phyloP scores from a whole-genome alignment of 2,329 filamentous ascomycete genomes.

The Rhinocladiella mackenziei region DNA sequence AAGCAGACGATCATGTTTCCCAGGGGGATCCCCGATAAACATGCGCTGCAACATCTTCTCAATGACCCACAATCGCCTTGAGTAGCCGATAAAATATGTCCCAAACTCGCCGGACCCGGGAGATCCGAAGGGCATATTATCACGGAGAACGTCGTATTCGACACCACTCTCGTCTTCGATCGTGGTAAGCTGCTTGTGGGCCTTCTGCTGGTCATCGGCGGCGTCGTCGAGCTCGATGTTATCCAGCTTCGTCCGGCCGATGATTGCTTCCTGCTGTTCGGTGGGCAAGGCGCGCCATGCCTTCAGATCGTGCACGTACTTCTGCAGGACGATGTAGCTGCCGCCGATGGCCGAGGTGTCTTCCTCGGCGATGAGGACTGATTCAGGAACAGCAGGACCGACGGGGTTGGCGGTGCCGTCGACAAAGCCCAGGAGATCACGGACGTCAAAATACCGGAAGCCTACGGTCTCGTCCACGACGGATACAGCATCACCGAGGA shows the following conservation, averaged over 20 bases:
- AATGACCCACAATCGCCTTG: slow-evolving; percentile 52
- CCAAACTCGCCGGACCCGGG: slow-evolving; percentile 51
- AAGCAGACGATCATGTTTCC: slow-evolving; percentile 53
- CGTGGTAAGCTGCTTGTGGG: slow-evolving; percentile 55
- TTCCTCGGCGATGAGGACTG: slow-evolving; percentile 45
- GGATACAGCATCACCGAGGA: slow-evolving; percentile 46
- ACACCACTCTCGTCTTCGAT: slow-evolving; percentile 50
- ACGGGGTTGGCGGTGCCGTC: slow-evolving; percentile 59
- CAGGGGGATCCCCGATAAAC: slow-evolving; percentile 54
- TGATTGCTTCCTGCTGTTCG: slow-evolving; percentile 54
- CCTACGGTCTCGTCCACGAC: slow-evolving; percentile 54
- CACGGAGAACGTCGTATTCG: slow-evolving; percentile 53
- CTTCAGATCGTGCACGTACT: slow-evolving; percentile 53
- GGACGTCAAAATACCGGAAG: slow-evolving; percentile 58
- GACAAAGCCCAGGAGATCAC: slow-evolving; percentile 57
- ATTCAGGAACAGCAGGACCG: slow-evolving; percentile 41
- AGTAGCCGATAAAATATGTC: slow-evolving; percentile 58
- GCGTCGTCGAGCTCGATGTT: slow-evolving; percentile 56
- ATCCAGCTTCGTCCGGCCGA: slow-evolving; percentile 56
- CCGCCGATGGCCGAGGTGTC: slow-evolving; percentile 43
- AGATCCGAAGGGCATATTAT: slow-evolving; percentile 60
- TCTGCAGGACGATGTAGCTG: slow-evolving; percentile 58
- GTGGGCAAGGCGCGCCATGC: slow-evolving; percentile 46
- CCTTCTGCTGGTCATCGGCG: slow-evolving; percentile 42
- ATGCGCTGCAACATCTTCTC: slow-evolving; percentile 57